These are phyloP conservation scores for Seiridium unicorne DNA, from an alignment of 2,329 filamentous ascomycete genomes.

Conservation along the genomic window DNA sequence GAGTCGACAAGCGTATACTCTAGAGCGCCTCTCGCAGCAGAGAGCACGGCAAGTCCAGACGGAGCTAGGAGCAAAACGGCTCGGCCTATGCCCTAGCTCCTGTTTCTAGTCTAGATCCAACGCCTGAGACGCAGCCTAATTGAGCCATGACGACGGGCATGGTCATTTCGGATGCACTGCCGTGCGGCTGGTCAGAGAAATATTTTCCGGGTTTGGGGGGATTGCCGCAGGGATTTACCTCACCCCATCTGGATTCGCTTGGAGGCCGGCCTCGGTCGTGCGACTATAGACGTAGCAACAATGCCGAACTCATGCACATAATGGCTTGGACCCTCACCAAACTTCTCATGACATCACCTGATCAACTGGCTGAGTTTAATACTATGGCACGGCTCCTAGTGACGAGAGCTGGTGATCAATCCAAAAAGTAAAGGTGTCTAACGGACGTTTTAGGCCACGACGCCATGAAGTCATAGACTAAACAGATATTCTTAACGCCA, in stretches of 20 bases:
- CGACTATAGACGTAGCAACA: too few relatives aligned
- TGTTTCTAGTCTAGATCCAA: not conserved
- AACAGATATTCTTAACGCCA: not conserved
- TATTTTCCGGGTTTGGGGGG: not conserved
- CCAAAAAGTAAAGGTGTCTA: not conserved
- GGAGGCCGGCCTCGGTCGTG: too few relatives aligned
- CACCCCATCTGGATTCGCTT: too few relatives aligned
- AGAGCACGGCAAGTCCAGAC: too few relatives aligned
- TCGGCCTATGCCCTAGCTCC: not conserved
- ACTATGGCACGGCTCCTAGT: not conserved
- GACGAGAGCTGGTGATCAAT: too few relatives aligned
- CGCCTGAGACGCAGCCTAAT: not conserved
- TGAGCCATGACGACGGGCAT: not conserved
- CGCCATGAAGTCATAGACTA: conserved; percentile 4
- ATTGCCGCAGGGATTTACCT: not conserved
- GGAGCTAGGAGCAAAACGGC: too few relatives aligned
- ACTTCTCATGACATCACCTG: too few relatives aligned
- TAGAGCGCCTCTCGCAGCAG: not conserved
- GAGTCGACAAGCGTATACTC: not conserved
- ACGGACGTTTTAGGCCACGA: not conserved
- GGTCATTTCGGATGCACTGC: not conserved
- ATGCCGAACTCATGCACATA: too few relatives aligned
- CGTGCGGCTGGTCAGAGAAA: not conserved
- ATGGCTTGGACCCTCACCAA: too few relatives aligned
- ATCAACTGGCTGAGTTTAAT: not conserved